Conservation (phyloP, 768 basidiomycete species). For the Nevesoporus exiguus region DNA sequence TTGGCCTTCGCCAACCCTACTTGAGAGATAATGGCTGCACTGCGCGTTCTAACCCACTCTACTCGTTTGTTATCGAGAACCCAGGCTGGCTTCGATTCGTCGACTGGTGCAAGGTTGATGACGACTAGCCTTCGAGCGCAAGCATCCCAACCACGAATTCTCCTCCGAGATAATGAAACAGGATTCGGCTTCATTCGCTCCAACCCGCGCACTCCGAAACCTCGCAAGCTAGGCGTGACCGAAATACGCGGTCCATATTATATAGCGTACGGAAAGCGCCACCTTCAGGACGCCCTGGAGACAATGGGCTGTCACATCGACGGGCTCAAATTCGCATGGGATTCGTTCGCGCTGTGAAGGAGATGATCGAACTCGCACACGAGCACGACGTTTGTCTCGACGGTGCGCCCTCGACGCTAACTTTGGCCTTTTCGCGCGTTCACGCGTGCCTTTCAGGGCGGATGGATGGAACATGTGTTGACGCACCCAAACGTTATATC, state of each 20-base stretch:
- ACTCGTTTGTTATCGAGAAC: not conserved
- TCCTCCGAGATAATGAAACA: conserved; percentile 10
- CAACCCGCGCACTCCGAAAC: conserved; percentile 33
- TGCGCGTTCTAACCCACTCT: not conserved
- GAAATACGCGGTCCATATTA: conserved; percentile 47
- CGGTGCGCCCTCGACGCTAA: conserved; percentile 33
- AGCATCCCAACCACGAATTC: not conserved
- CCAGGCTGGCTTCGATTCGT: not conserved
- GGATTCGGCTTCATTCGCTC: conserved; percentile 18
- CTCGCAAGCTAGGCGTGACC: conserved; percentile 37
- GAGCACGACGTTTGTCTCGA: conserved; percentile 38
- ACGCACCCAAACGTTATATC: conserved; percentile 2
- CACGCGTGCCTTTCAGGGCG: not conserved
- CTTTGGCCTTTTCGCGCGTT: too few relatives aligned
- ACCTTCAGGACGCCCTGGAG: conserved; percentile 39
- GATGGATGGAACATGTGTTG: conserved; percentile 17
- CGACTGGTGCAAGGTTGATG: not conserved
- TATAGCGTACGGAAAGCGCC: conserved; percentile 38
- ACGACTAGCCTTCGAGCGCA: not conserved
- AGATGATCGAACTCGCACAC: conserved; percentile 40
- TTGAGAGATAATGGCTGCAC: not conserved
- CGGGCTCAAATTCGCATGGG: conserved; percentile 46
- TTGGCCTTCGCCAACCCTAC: not conserved
- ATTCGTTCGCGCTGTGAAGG: conserved; percentile 39
- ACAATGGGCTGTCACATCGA: conserved; percentile 44